Percentiles rank a stretch among this genome's conserved stretches.
Conservation (phyloP, 2,329 filamentous ascomycete species). For the Botrytis cinerea region DNA sequence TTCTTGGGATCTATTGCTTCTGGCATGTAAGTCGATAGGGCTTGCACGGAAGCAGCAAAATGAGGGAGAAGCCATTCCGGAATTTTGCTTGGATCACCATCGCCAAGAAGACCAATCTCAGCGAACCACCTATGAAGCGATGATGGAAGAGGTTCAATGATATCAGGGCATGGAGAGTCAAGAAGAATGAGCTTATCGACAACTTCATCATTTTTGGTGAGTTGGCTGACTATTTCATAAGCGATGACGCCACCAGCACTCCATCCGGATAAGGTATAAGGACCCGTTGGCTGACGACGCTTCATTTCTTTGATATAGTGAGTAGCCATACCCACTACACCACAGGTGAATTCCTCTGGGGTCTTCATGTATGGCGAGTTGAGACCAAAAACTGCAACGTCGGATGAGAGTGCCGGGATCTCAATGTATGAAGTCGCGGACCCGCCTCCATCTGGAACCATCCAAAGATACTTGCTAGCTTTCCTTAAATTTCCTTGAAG, state of each 20-base stretch:
- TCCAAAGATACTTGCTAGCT: conserved; percentile 48
- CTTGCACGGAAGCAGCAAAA: conserved; percentile 18
- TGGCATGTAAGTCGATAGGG: conserved; percentile 21
- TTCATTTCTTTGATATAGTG: conserved; percentile 71
- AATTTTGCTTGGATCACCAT: conserved; percentile 45
- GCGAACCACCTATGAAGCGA: conserved; percentile 62
- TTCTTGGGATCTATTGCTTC: conserved; percentile 19
- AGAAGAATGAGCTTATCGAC: conserved; percentile 65
- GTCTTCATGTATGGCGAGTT: conserved; percentile 74
- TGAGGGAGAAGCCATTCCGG: conserved; percentile 45
- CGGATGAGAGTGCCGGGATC: conserved; percentile 45
- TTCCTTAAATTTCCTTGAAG: conserved; percentile 52
- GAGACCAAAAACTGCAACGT: conserved; percentile 57
- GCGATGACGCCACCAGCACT: conserved; percentile 75
- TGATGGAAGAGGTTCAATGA: conserved; percentile 65
- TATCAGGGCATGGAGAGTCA: conserved; percentile 66
- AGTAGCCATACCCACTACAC: conserved; percentile 63
- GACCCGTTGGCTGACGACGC: conserved; percentile 67
- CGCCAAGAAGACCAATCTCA: conserved; percentile 69
- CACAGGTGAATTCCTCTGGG: conserved; percentile 64
- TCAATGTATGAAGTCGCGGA: conserved; percentile 42
- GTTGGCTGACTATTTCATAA: conserved; percentile 64
- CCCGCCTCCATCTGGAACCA: conserved; percentile 53
- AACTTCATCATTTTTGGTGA: conserved; percentile 56
- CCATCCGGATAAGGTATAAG: conserved; percentile 72